Base-by-base conservation (phyloP, 2,329 filamentous ascomycete genomes). In the Fusarium sp. region DNA sequence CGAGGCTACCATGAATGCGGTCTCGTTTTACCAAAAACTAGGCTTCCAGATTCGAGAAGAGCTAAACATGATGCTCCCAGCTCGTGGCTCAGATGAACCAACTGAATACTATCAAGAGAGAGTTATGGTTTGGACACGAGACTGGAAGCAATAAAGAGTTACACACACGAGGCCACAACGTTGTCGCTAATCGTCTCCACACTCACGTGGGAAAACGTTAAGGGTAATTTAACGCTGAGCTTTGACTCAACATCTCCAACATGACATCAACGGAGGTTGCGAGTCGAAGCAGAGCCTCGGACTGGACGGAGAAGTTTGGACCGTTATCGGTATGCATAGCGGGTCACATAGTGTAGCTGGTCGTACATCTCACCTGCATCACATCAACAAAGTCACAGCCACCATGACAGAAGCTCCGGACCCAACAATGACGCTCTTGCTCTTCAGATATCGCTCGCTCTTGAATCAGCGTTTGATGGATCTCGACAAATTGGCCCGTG, bases 1-100 rank as follows among this genome's bases (percentile, higher is more conserved):
- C 18, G 82, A 84, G 64, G 82, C 80, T 25, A 84, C 81, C 22
- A 79, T 79, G 71, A 77, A 80, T 22, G 83, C 82, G 3, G 77
- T 83, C 10, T 68, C 72, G 3, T 79, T 84, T 64, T 84, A 84
- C 46, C 71, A 80, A 61, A 80, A 68, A 66, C 70, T 83, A 38
- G 82, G 82, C 11, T 85, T 84, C 55, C 71, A 72, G 39, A 68
- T 66, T 7, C 58, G 76, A 17, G 78, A 78, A 49, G 67, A 73
- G 25, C 79, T 84, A 29, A 75, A 79, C 27, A 80, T 84, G 80
- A 73, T 65, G 53, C 77, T 84, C 27, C 81, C 82, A 22, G 64
- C 61, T 39, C 71, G 73, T 49, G 76, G 74, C 35, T 76, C 66
- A 59, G 77, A 65, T 47, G 67, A 75, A 73, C 78, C 76, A 47